phyloP scores from a whole-genome alignment of 176 grass and related monocot species.

The Elaeis guineensis region DNA sequence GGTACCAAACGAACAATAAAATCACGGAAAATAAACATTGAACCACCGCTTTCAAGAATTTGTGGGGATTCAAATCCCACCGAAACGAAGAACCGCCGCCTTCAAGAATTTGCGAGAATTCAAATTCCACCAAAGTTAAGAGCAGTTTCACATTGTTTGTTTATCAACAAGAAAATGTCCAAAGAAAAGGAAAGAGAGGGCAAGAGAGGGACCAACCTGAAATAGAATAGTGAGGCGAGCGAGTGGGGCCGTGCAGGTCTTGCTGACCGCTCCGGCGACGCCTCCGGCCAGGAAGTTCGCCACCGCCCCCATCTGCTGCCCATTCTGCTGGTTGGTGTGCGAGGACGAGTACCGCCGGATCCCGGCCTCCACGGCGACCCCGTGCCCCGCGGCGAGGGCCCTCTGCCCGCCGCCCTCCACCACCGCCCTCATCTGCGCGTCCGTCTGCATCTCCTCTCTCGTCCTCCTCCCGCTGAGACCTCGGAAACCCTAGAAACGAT shows the following conservation, averaged over 20 bases:
- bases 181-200: no score
- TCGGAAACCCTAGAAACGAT: not conserved
- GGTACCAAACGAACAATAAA: no score
- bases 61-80: no score
- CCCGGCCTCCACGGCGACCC: conserved; percentile 19
- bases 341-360: conserved; percentile 29
- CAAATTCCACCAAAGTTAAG: no score
- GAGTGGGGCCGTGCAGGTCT: conserved; percentile 95
- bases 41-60: no score
- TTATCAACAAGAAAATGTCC: no score
- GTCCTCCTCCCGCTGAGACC: not conserved
- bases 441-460: conserved; percentile 46
- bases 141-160: no score
- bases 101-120: no score
- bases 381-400: conserved; percentile 12
- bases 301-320: conserved; percentile 37
- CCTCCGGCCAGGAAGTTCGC: conserved; percentile 75
- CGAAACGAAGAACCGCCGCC: no score
- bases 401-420: conserved; percentile 29
- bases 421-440: conserved; percentile 64
- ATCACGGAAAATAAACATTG: no score
- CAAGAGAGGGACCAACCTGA: conserved; percentile 36
- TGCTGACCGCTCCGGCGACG: conserved; percentile 81
- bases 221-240: conserved; percentile 92
- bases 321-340: conserved; percentile 28